Base-by-base conservation (phyloP, 2,329 filamentous ascomycete species). In the Neopestalotiopsis sp. region DNA sequence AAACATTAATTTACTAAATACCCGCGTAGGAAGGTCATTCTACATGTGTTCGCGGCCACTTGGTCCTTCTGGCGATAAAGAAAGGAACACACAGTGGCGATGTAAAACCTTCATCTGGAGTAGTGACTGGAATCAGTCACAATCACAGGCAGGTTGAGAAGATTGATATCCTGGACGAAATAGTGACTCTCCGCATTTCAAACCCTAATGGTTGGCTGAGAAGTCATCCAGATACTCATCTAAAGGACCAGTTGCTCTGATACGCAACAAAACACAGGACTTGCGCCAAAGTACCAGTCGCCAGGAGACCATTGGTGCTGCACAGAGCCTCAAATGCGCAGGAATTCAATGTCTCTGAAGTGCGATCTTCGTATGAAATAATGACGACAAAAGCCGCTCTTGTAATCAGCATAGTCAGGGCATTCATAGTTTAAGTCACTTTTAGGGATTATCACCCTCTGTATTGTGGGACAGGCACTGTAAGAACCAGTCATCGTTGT, bases 21-120 rank as follows among this genome's bases (percentile, higher is more conserved):
- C 14, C 4, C 14, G 10, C 65, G 17, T 63, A 89, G 87, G 88
- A 5, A 83, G 89, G 45, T 88, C 88, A 1, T 91, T 91, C 76
- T 91, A 88, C 77, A 87, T 90, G 68, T 91, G 89, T 71, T 78
- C 85, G 14, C 87, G 91, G 56, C 96, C 96, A 4, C 82, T 98
- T 1, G 95, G 94, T 0, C 94, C 94, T 1, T 93, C 91, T 30
- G 96, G 94, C 0, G 89, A 92, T 73, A 96, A 96, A 78, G 95
- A 97, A 80, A 92, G 85, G 70, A 92, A 91, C 2, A 94, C 94
- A 0, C 87, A 96, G 77, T 98, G 95, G 94, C 89, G 94, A 58
- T 98, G 95, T 79, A 85, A 87, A 2, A 97, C 94, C 0, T 98
- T 98, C 74, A 94, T 91, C 40, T 90, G 88, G 90, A 88, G 86